Evolutionary conservation across 371 early-diverging fungal genomes (phyloP), one percentile per base, ranked within the genome.

Genomic region (Circinella minor): DNA sequence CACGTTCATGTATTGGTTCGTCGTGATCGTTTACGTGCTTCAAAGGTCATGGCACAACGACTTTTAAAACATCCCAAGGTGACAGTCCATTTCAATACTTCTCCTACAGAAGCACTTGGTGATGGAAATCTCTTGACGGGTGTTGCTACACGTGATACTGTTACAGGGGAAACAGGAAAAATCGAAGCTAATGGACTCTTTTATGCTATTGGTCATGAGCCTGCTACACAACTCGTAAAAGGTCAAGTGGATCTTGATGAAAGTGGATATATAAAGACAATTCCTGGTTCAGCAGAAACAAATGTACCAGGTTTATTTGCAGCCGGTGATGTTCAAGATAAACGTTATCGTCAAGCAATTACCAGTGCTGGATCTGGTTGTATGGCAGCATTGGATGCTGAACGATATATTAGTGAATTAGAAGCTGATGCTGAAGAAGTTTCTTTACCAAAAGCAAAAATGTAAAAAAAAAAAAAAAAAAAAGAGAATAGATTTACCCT

Each of bases 131-230:
- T 95, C 74, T 89, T 93, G 78, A 90, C 88, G 68, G 89, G 83
- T 47, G 90, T 93, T 69, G 90, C 82, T 71, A 90, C 93, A 69
- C 74, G 86, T 71, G 89, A 93, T 79, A 93, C 91, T 55, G 82
- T 82, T 60, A 91, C 94, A 34, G 80, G 79, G 34, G 90, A 91
- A 81, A 85, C 82, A 34, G 81, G 85, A 65, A 79, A 87, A 51
- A 77, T 98, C 64, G 82, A 86, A 34, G 94, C 94, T 66, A 93
- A 89, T 68, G 99, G 99, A 37, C 83, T 99, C 68, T 99, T 99
- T 84, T 99, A 98, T 85, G 99, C 99, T 49, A 98, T 99, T 74
- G 99, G 99, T 47, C 99, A 99, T 81, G 87, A 81, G 65, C 99
- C 99, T 55, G 98, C 98, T 78, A 95, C 94, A 11, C 68, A 80